Percentiles rank a stretch among this genome's conserved stretches.
Evolutionary conservation across 2,329 filamentous ascomycete species (phyloP).

Genomic region (Penicillium sp.): DNA sequence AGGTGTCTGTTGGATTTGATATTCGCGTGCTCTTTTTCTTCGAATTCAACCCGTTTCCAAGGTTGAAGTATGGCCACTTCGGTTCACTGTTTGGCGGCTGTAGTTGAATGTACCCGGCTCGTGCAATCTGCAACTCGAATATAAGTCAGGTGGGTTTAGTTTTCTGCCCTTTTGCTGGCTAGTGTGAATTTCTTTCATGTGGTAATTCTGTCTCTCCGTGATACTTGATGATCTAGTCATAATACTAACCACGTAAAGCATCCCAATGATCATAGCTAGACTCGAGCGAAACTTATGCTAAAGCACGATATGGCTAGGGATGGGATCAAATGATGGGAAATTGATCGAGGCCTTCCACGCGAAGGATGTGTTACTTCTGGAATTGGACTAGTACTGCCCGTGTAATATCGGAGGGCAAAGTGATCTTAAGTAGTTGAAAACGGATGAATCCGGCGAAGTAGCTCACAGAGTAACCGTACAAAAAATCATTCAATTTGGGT

Average conservation of each 20-base stretch:
- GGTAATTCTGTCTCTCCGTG: neutral
- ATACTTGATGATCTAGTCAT: neutral
- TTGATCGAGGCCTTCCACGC: neutral
- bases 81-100: neutral
- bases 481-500: conserved; percentile 2
- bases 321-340: neutral
- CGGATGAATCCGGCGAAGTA: neutral
- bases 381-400: neutral
- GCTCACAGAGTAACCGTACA: neutral
- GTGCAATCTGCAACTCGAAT: neutral
- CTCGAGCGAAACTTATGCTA: neutral
- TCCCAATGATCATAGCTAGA: neutral
- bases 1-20: neutral
- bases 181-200: neutral
- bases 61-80: neutral
- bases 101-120: neutral
- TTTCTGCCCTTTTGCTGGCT: neutral
- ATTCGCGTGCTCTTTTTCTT: neutral
- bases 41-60: neutral
- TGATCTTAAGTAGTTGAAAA: neutral
- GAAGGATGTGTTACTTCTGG: too few species aligned
- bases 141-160: neutral
- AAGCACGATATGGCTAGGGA: neutral
- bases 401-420: neutral
- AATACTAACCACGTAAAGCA: neutral